Percentiles rank a stretch among this genome's conserved stretches.
Evolutionary conservation across 805 yeast genomes (phyloP).

Genomic region (Starmerella roubikii): DNA sequence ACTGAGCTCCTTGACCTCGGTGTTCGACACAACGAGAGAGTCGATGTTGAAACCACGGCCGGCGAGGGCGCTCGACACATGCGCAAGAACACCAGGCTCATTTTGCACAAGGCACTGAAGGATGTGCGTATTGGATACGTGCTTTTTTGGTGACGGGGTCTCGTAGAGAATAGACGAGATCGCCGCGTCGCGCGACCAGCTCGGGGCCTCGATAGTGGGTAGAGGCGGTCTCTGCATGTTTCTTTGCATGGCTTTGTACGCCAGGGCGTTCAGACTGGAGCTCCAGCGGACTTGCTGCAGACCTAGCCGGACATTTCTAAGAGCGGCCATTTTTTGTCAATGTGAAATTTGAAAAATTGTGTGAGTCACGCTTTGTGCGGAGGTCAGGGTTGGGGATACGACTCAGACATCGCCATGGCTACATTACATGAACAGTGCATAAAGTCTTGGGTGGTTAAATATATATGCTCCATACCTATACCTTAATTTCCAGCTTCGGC

Average conservation of each 20-base stretch:
- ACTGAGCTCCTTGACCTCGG: constrained; percentile 88
- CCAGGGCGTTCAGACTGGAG: constrained; percentile 76
- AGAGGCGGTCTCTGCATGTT: constrained; percentile 77
- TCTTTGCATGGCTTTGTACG: constrained; percentile 83
- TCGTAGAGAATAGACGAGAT: constrained; percentile 91
- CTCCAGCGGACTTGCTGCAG: constrained; percentile 9
- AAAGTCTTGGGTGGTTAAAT: no score
- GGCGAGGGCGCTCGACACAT: constrained; percentile 88
- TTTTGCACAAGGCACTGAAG: constrained; percentile 94
- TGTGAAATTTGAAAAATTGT: constrained; percentile 1
- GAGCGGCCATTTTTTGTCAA: background rate
- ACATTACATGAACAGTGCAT: no score
- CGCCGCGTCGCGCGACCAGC: constrained; percentile 93
- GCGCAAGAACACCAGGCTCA: constrained; percentile 94
- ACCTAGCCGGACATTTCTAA: constrained; percentile 1
- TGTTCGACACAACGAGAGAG: constrained; percentile 89
- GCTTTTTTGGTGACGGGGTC: constrained; percentile 47
- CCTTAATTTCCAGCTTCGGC: background rate
- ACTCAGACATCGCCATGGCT: no score
- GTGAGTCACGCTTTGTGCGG: background rate
- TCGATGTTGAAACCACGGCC: constrained; percentile 98
- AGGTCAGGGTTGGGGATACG: no score
- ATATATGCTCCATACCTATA: background rate
- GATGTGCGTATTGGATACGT: constrained; percentile 72
- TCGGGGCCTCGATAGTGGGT: constrained; percentile 86